phyloP scores from a whole-genome alignment of 768 basidiomycete genomes.

The Lactifluus subvellereus region DNA sequence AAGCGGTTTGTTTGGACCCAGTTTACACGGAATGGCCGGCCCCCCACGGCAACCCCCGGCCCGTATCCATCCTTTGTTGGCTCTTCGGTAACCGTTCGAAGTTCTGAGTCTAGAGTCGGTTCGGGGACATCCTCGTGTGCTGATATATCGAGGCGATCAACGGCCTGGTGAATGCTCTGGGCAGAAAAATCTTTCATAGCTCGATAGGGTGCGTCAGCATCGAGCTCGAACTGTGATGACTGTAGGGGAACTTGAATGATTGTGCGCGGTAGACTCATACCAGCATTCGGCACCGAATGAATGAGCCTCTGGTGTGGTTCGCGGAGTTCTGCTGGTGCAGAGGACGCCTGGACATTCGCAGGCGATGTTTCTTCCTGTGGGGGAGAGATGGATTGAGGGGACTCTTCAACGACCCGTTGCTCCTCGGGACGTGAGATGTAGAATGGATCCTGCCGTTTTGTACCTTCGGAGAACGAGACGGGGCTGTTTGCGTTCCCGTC shows the following conservation, averaged over 20 bases:
- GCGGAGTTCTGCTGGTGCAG: conserved; percentile 53
- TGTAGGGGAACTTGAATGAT: conserved; percentile 2
- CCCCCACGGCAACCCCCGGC: conserved; percentile 41
- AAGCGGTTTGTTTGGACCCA: conserved; percentile 72
- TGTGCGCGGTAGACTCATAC: conserved; percentile 27
- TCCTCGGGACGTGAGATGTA: conserved; percentile 36
- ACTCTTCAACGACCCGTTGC: conserved; percentile 37
- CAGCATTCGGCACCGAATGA: conserved; percentile 26
- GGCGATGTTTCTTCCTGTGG: background rate
- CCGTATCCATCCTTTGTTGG: conserved; percentile 29
- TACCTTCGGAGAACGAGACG: conserved; percentile 8
- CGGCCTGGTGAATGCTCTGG: background rate
- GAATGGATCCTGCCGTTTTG: background rate
- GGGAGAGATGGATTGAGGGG: conserved; percentile 34
- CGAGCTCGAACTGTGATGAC: conserved; percentile 34
- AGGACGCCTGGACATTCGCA: conserved; percentile 21
- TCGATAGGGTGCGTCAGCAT: conserved; percentile 37
- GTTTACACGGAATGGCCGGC: conserved; percentile 72
- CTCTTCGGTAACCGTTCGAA: conserved; percentile 10
- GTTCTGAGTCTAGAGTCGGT: background rate
- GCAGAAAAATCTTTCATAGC: conserved; percentile 28
- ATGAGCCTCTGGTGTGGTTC: conserved; percentile 33
- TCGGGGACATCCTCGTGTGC: background rate
- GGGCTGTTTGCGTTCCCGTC: background rate
- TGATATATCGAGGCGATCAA: conserved; percentile 9